Conservation (phyloP, 164 flowering plant genomes). For the Dillenia turbinata region DNA sequence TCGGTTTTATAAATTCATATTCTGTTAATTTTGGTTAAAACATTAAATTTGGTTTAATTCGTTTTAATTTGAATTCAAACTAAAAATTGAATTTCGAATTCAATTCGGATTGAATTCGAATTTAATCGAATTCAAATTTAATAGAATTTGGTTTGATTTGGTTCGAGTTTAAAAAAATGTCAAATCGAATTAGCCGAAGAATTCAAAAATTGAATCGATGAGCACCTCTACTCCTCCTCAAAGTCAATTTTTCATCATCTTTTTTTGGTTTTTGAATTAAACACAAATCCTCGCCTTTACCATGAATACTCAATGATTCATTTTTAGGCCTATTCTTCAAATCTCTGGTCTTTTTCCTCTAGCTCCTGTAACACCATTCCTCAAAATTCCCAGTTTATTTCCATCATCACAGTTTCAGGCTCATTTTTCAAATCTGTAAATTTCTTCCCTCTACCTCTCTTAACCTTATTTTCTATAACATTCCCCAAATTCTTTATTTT, state of each 20-base stretch:
- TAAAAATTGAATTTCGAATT: too few species aligned
- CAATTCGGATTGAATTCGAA: too few species aligned
- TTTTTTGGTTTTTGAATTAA: conserved; percentile 1
- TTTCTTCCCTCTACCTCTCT: too few species aligned
- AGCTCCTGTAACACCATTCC: background rate
- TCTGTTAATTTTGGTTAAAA: too few species aligned
- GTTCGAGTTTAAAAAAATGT: too few species aligned
- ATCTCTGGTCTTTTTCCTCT: conserved; percentile 4
- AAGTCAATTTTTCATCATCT: conserved; percentile 4
- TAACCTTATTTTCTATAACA: background rate
- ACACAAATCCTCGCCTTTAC: background rate
- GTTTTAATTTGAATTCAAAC: too few species aligned
- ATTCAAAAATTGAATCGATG: too few species aligned
- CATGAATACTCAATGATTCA: conserved; percentile 1
- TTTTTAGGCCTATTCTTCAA: conserved; percentile 1
- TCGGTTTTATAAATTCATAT: too few species aligned
- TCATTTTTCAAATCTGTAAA: conserved; percentile 1
- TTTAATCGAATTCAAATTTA: too few species aligned
- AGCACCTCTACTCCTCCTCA: background rate
- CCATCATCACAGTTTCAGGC: background rate
- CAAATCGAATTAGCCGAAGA: too few species aligned
- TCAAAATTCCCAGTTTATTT: conserved; percentile 1
- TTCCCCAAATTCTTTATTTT: background rate
- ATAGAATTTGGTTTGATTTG: too few species aligned
- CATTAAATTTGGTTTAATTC: too few species aligned